A percentile compares a stretch with the other conserved stretches of the same genome.
phyloP scores from a whole-genome alignment of 2,329 filamentous ascomycete genomes.

The Didymella pomorum region DNA sequence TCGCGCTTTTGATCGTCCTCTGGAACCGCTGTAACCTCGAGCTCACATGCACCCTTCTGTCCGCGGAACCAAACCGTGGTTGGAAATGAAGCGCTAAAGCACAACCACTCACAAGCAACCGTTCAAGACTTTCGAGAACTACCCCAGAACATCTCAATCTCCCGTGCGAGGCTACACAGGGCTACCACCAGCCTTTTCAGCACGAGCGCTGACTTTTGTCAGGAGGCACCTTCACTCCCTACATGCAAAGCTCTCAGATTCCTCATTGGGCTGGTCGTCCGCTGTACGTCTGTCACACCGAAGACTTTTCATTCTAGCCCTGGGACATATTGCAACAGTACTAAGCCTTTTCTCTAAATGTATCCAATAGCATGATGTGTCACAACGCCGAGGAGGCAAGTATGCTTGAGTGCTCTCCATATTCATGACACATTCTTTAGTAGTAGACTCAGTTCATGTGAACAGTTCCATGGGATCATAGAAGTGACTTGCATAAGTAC shows the following conservation, averaged over 20 bases:
- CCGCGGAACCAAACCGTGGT: background rate
- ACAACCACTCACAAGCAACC: conserved; percentile 12
- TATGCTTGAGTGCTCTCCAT: background rate
- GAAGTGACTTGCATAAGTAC: conserved; percentile 1
- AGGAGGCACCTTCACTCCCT: conserved; percentile 12
- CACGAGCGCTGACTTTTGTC: conserved; percentile 9
- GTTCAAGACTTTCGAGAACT: conserved; percentile 8
- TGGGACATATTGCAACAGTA: conserved; percentile 2
- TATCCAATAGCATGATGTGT: background rate
- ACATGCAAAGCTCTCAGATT: background rate
- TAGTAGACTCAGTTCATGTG: background rate
- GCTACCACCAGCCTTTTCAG: conserved; percentile 1
- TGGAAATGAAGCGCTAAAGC: conserved; percentile 4
- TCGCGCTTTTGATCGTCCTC: background rate
- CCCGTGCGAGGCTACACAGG: conserved; percentile 12
- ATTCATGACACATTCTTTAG: background rate
- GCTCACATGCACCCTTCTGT: background rate
- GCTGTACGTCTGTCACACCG: conserved; percentile 2
- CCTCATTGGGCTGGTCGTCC: conserved; percentile 5
- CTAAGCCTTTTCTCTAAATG: background rate
- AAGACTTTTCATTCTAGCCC: background rate
- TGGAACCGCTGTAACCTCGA: background rate
- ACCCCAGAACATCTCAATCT: conserved; percentile 10
- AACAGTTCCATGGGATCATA: background rate
- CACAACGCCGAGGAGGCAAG: background rate